phyloP scores from a whole-genome alignment of 129 eudicot species.

The Dittrichia graveolens region DNA sequence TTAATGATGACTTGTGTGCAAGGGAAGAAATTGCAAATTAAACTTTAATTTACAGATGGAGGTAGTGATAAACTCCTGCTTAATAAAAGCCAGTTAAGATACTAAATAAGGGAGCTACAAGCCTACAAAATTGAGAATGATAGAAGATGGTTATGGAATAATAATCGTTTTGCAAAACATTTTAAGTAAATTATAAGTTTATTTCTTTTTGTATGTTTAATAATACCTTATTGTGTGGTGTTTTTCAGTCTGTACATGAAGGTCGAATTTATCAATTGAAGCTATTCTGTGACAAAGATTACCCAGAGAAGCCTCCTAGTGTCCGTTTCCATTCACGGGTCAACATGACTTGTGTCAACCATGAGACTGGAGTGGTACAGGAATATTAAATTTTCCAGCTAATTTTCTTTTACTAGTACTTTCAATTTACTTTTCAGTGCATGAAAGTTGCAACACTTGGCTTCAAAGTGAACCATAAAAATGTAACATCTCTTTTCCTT shows the following conservation, averaged over 20 bases:
- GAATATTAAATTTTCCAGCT: constrained; percentile 7
- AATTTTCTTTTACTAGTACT: not conserved
- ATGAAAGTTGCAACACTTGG: not conserved
- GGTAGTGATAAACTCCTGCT: not conserved
- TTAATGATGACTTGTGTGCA: not conserved
- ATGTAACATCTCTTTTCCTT: too few relatives aligned
- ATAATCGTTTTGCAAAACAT: not conserved
- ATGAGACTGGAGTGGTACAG: constrained; percentile 82
- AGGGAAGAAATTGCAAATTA: not conserved
- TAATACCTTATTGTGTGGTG: not conserved
- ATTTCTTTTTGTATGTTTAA: not conserved
- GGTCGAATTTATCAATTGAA: constrained; percentile 95
- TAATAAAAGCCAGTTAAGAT: not conserved
- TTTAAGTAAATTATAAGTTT: not conserved
- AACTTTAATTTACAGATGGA: not conserved
- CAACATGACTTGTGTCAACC: constrained; percentile 87
- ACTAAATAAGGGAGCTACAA: not conserved
- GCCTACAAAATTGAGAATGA: not conserved
- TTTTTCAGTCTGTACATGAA: constrained; percentile 85
- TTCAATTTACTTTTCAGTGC: not conserved
- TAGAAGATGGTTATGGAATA: not conserved
- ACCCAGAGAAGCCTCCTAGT: constrained; percentile 90
- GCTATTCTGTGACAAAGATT: constrained; percentile 94
- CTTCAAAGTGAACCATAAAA: too few relatives aligned
- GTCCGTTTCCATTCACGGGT: constrained; percentile 84